Evolutionary conservation across 139 green algal species (phyloP), one percentile per base, ranked within the genome.

Genomic region (Desmodesmus armatus): DNA sequence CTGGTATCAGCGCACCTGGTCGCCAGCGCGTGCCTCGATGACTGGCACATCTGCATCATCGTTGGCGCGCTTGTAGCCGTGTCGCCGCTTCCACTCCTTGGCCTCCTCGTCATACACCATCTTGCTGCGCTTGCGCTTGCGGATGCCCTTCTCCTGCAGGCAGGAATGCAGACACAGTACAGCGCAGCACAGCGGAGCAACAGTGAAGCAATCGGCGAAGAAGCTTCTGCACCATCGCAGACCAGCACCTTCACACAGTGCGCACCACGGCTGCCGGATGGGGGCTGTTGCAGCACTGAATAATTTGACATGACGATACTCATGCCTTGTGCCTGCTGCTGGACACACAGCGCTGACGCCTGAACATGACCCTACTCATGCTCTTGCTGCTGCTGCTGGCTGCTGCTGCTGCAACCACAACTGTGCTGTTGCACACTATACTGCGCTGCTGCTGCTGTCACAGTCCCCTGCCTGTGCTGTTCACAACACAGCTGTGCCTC

Each of bases 71-170:
- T 98, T 94, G 93, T 99, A 99, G 5, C 97, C 97, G 87, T 96
- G 91, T 21, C 97, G 89, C 44, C 96, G 87, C 71, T 87, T 86
- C 91, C 91, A 98, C 72, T 98, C 94, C 33, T 87, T 71, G 17
- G 74, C 63, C 4, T 85, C 80, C 80, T 99, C 97, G 69, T 99
- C 97, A 78, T 88, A 98, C 78, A 93, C 91, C 51, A 96, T 78
- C 90, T 96, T 98, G 89, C 87, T 94, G 65, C 94, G 92, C 92
- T 99, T 99, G 71, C 95, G 96, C 80, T 95, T 95, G 9, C 87
- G 47, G 67, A 99, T 99, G 78, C 97, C 97, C 91, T 98, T 98
- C 80, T 95, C 82, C 90, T 96, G 86, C 37, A 51, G 3, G 66
- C 35, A 49, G n/a, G n/a, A n/a, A n/a, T n/a, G n/a, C n/a, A n/a